These are phyloP conservation scores for Euphrasia arctica DNA, from an alignment of 305 asterid species.

Conservation along the genomic window DNA sequence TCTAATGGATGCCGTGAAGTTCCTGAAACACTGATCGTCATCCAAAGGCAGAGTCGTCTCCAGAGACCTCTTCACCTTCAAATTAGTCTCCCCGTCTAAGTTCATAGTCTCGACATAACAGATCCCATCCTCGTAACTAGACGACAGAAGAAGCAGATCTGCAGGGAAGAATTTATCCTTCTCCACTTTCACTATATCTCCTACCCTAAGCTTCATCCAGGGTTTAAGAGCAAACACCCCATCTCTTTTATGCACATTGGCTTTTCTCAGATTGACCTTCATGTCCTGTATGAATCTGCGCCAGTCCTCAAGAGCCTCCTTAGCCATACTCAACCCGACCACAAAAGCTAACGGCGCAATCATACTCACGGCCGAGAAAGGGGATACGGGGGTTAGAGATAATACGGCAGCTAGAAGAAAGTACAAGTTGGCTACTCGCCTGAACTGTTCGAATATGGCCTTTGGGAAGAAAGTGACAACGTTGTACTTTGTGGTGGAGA, in stretches of 20 bases:
- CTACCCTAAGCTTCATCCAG: constrained; percentile 90
- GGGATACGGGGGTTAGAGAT: constrained; percentile 67
- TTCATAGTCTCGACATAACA: constrained; percentile 95
- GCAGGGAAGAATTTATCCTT: constrained; percentile 91
- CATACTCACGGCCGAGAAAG: constrained; percentile 67
- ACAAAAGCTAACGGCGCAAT: constrained; percentile 79
- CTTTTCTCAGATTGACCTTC: constrained; percentile 62
- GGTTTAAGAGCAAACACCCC: constrained; percentile 58
- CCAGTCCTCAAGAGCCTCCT: constrained; percentile 92
- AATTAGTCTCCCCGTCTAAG: constrained; percentile 88
- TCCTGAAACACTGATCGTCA: constrained; percentile 53
- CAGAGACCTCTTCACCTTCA: constrained; percentile 71
- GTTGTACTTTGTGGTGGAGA: constrained; percentile 86
- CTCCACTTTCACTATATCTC: constrained; percentile 80
- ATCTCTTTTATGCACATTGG: constrained; percentile 46
- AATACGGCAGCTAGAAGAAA: constrained; percentile 72
- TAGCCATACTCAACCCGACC: constrained; percentile 83
- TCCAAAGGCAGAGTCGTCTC: constrained; percentile 61
- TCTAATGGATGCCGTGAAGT: constrained; percentile 54
- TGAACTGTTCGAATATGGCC: constrained; percentile 81
- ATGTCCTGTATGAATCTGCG: constrained; percentile 79
- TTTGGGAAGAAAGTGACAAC: constrained; percentile 67
- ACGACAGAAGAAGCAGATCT: constrained; percentile 79
- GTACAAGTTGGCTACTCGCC: constrained; percentile 87
- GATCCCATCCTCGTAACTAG: constrained; percentile 88